Base-by-base conservation (phyloP, 2,329 filamentous ascomycete species). In the Colletotrichum sp. region DNA sequence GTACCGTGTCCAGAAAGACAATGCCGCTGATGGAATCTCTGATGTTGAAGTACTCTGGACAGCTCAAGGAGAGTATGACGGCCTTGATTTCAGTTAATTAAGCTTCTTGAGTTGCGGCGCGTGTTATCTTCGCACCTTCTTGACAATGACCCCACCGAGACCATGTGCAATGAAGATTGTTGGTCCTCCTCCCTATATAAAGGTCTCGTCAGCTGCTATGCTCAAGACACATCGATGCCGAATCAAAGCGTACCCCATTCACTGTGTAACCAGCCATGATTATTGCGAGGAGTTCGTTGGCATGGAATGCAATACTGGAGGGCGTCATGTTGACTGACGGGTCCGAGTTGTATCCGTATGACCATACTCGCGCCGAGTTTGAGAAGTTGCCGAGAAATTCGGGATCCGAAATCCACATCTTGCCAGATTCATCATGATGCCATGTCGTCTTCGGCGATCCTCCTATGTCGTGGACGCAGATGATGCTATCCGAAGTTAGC, bases 151-250 rank as follows among this genome's bases (percentile, higher is more conserved):
- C 6, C 80, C 80, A 10, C 80, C 80, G 24, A 81, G 77, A 1
- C 80, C 80, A 64, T 81, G 80, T 4, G 79, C 79, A 38, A 81
- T 57, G 71, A 81, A 80, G 65, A 80, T 72, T 4, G 79, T 65
- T 3, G 79, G 78, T 6, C 75, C 69, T 18, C 73, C 61, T 12
- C 61, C 77, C 79, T 80, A 9, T 6, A 24, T 26, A 43, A n/a
- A 2, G 8, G 28, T 75, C 13, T 32, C 4, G 1, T 38, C 26
- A n/a, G 18, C 24, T 12, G 5, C 9, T 1, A n/a, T n/a, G 1
- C 38, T 10, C 10, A 13, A 16, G 3, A 2, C 21, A 8, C n/a
- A 28, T 32, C 6, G 28, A 18, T 1, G 4, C 16, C 2, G 16
- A n/a, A 30, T 10, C 9, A 30, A 13, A 34, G 1, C 32, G 32